Conservation (phyloP, 352 stramenopile genomes). For the Phytophthora pini region DNA sequence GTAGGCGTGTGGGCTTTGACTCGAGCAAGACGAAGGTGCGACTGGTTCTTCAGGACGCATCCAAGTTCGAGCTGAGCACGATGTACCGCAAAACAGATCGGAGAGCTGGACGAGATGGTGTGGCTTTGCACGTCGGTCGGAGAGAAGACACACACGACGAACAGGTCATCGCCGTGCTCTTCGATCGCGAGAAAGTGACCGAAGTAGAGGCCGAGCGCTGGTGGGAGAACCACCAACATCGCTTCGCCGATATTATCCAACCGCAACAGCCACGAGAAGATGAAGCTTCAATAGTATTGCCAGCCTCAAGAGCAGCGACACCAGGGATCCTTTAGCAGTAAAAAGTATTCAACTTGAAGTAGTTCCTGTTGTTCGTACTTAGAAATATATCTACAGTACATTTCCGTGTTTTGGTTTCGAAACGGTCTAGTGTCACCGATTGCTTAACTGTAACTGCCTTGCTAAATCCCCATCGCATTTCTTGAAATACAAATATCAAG, state of each 20-base stretch:
- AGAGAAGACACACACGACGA: conserved; percentile 82
- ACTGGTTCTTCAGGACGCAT: conserved; percentile 73
- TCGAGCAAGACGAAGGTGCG: conserved; percentile 80
- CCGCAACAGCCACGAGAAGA: conserved; percentile 16
- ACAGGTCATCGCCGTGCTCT: conserved; percentile 83
- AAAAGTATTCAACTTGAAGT: conserved; percentile 28
- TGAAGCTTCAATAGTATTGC: conserved; percentile 1
- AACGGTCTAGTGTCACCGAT: conserved; percentile 19
- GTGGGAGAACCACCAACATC: conserved; percentile 77
- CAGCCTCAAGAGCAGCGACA: too few species aligned
- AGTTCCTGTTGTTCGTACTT: conserved; percentile 28
- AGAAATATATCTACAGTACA: conserved; percentile 2
- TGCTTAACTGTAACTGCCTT: neutral
- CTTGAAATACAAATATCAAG: conserved; percentile 10
- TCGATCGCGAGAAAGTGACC: conserved; percentile 87
- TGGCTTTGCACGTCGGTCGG: conserved; percentile 77
- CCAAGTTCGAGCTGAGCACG: conserved; percentile 77
- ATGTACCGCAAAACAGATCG: conserved; percentile 90
- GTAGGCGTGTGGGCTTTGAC: conserved; percentile 67
- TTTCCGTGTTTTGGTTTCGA: conserved; percentile 22
- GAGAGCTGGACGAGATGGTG: conserved; percentile 71
- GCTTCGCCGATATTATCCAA: conserved; percentile 52
- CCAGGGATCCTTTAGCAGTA: conserved; percentile 14
- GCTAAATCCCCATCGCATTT: conserved; percentile 16
- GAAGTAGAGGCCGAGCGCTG: conserved; percentile 73